A percentile compares a stretch with the other conserved stretches of the same genome.
Evolutionary conservation across 495 filamentous ascomycete species (phyloP).

Genomic region (Hypoxylon lenormandii): DNA sequence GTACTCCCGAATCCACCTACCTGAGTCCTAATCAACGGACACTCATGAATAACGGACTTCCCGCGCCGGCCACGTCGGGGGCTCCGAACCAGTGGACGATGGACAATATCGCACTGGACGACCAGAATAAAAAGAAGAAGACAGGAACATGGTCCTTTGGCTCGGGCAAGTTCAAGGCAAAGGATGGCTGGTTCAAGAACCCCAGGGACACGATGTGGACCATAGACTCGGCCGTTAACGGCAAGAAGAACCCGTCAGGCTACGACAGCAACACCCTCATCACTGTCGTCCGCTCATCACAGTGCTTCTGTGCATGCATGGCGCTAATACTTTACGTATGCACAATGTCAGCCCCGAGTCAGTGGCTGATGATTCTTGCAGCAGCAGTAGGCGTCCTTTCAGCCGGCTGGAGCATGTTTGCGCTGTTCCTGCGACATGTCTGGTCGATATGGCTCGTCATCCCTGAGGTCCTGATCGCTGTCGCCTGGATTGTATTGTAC

Average conservation of each 20-base stretch:
- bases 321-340: conserved; percentile 25
- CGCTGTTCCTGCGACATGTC: conserved; percentile 29
- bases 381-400: conserved; percentile 2
- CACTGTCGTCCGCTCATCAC: conserved; percentile 36
- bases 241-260: conserved; percentile 28
- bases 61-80: neutral
- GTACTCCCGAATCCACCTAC: too few species aligned
- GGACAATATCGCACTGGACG: neutral
- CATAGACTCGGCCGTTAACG: conserved; percentile 33
- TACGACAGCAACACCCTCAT: conserved; percentile 45
- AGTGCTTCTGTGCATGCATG: conserved; percentile 23
- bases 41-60: neutral
- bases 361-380: conserved; percentile 25
- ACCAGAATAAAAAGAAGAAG: neutral
- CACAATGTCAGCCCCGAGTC: conserved; percentile 18
- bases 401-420: conserved; percentile 23
- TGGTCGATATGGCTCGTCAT: conserved; percentile 30
- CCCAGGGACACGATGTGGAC: conserved; percentile 35
- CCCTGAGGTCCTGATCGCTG: conserved; percentile 25
- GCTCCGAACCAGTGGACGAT: neutral
- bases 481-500: conserved; percentile 31
- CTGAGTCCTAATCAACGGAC: neutral
- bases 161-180: neutral
- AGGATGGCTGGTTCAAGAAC: conserved; percentile 18
- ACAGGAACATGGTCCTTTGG: neutral